A percentile compares a stretch with the other conserved stretches of the same genome.
Evolutionary conservation across 805 yeast genomes (phyloP).

Genomic region (Ogataea angusta): DNA sequence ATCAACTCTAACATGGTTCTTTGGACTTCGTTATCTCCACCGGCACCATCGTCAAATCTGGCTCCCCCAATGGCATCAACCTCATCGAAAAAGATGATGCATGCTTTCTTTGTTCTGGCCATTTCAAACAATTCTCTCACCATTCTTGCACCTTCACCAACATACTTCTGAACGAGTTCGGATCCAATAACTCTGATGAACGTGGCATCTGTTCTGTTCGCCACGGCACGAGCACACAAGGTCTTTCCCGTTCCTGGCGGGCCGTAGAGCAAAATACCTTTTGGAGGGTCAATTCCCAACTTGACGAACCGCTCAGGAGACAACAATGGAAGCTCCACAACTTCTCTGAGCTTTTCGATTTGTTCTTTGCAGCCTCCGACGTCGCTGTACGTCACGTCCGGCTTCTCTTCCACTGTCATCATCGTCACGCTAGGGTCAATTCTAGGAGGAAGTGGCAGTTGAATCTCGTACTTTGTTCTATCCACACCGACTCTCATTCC

Average conservation of each 20-base stretch:
- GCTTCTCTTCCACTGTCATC: slow-evolving; percentile 99
- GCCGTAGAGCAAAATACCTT: slow-evolving; percentile 93
- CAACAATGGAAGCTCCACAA: slow-evolving; percentile 87
- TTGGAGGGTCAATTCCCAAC: slow-evolving; percentile 98
- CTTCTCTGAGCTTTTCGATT: slow-evolving; percentile 93
- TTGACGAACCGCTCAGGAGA: slow-evolving; percentile 97
- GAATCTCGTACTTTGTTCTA: slow-evolving; percentile 93
- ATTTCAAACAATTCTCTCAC: slow-evolving; percentile 97
- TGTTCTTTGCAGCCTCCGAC: slow-evolving; percentile 99
- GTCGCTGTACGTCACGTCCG: slow-evolving; percentile 97
- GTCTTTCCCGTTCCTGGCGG: slow-evolving; percentile 99
- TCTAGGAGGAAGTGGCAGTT: slow-evolving; percentile 94
- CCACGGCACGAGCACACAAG: slow-evolving; percentile 97
- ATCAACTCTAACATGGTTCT: slow-evolving; percentile 98
- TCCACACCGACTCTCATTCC: slow-evolving; percentile 99
- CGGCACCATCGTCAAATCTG: slow-evolving; percentile 99
- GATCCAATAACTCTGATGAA: slow-evolving; percentile 98
- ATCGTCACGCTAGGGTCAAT: slow-evolving; percentile 97
- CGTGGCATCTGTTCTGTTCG: slow-evolving; percentile 98
- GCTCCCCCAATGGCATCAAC: slow-evolving; percentile 99
- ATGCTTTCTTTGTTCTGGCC: slow-evolving; percentile 98
- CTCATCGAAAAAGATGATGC: slow-evolving; percentile 97
- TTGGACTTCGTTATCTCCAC: slow-evolving; percentile 98
- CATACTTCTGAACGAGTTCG: slow-evolving; percentile 96
- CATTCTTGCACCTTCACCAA: slow-evolving; percentile 99